Conservation (phyloP, 441 rosid genomes). For the Eruca vesicaria region DNA sequence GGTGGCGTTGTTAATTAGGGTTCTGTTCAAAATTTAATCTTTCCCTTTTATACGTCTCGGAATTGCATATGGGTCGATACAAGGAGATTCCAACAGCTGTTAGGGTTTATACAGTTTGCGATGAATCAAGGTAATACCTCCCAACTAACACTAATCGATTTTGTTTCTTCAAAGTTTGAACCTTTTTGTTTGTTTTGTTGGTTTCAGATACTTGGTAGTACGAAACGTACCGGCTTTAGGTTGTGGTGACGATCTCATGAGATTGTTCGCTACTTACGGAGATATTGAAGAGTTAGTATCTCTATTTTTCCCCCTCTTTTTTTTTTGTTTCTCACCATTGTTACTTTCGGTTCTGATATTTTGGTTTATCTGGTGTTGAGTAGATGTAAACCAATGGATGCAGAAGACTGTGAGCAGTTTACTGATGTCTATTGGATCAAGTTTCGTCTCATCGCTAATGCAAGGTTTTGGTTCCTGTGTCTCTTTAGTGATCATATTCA, state of each 20-base stretch:
- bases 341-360: neutral
- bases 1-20: neutral
- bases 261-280: conserved; percentile 65
- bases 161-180: neutral
- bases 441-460: conserved; percentile 59
- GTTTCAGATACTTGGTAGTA: conserved; percentile 66
- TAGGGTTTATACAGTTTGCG: conserved; percentile 81
- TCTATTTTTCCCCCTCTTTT: neutral
- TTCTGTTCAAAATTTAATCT: neutral
- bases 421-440: conserved; percentile 91
- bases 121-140: conserved; percentile 78
- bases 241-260: conserved; percentile 76
- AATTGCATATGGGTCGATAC: conserved; percentile 53
- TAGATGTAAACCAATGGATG: conserved; percentile 95
- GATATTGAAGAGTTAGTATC: conserved; percentile 78
- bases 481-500: neutral
- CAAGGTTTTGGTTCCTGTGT: conserved; percentile 49
- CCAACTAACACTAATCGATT: neutral
- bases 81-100: conserved; percentile 67
- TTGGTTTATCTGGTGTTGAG: neutral
- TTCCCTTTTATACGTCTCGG: neutral
- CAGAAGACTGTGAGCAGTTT: conserved; percentile 75
- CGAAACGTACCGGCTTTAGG: conserved; percentile 84
- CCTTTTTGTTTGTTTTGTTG: neutral
- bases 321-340: neutral